Base-by-base conservation (phyloP, 129 eudicot species). In the Smallanthus sonchifolius region DNA sequence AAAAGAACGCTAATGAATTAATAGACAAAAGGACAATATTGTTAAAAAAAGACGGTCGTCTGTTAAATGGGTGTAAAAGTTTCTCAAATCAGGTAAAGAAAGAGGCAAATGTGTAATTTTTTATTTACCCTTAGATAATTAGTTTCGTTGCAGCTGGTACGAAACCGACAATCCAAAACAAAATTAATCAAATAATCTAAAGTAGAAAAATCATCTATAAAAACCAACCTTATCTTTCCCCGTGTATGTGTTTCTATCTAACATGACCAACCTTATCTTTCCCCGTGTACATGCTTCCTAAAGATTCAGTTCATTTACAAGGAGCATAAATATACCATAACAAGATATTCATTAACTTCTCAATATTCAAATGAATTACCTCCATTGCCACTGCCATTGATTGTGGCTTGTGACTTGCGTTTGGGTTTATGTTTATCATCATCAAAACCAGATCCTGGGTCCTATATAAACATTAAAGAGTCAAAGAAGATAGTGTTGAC, bases 221-320 rank as follows among this genome's bases (percentile, higher is more conserved):
- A 73, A 44, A 43, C 45, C 68, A 78, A 92, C 94, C 96, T 81
- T 84, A 14, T 78, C 83, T 56, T 70, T 74, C 24, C 65, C 76
- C 7, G 65, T 44, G 71, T 19, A 15, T 42, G 37, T 45, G 75
- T 69, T 68, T 59, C 67, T 75, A 42, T 74, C 68, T 48, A 63
- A 57, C 36, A 70, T 39, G 52, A 43, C 45, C 68, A 78, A 92
- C 94, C 96, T 81, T 84, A 14, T 78, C 83, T 56, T 70, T 74
- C 24, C 65, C 76, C 7, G 65, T 44, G 71, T 62, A 72, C 76
- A 83, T 80, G 73, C 87, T 66, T 40, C 82, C 89, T 84, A 77
- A 61, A 81, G 34, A 85, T 69, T 66, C 47, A 71, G 34, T 70
- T 49, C 36, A 59, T 39, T 55, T 9, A 37, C 28, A 67, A 45